phyloP scores from a whole-genome alignment of 176 grass and related monocot genomes.

The sorghum (Sorghum bicolor) region Sorghum_bicolor_NCBIv3 NC_012875.2:50844501-50845000 shows the following conservation, averaged over 20 bases:
- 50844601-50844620: slow-evolving; percentile 69
- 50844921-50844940: background rate
- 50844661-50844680: slow-evolving; percentile 2
- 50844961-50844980: background rate
- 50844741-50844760: background rate
- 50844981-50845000: background rate
- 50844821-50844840: slow-evolving; percentile 69
- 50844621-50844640: background rate
- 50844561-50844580: slow-evolving; percentile 91
- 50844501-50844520: slow-evolving; percentile 1
- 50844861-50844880: slow-evolving; percentile 45
- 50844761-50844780: background rate
- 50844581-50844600: slow-evolving; percentile 87
- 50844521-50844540: background rate
- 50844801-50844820: slow-evolving; percentile 70
- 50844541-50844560: slow-evolving; percentile 86
- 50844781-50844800: slow-evolving; percentile 22
- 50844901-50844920: background rate
- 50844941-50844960: background rate
- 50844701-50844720: background rate
- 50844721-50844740: background rate
- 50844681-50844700: background rate
- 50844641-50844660: background rate
- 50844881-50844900: background rate
- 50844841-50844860: slow-evolving; percentile 69